phyloP scores from a whole-genome alignment of 441 rosid genomes.

The Gossypium davidsonii region DNA sequence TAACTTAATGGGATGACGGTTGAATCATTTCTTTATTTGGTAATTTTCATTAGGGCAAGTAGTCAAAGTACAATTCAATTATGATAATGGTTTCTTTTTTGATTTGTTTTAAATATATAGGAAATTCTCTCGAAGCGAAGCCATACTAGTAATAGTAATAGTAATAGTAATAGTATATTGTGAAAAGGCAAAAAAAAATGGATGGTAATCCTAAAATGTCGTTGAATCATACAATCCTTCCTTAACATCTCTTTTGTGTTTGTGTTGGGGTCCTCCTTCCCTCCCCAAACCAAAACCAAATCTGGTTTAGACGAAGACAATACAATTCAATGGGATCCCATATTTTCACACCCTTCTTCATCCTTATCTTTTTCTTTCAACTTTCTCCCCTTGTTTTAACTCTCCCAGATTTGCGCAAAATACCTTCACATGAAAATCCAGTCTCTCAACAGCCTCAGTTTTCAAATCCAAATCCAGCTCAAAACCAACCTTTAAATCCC shows the following conservation, averaged over 20 bases:
- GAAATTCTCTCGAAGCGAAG: no score
- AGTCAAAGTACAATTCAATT: no score
- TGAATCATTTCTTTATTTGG: no score
- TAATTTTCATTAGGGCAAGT: no score
- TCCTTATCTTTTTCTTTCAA: conserved; percentile 4
- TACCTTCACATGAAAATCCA: not conserved
- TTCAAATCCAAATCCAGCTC: not conserved
- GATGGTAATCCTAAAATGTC: not conserved
- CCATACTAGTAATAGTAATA: no score
- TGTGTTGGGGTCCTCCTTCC: not conserved
- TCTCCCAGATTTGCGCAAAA: not conserved
- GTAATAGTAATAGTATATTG: no score
- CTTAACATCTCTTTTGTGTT: not conserved
- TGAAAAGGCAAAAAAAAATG: not conserved
- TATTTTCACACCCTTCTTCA: not conserved
- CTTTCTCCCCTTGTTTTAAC: not conserved
- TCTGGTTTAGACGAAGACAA: not conserved
- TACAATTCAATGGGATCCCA: conserved; percentile 7
- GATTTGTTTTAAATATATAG: no score
- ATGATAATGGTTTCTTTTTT: no score
- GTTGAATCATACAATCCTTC: not conserved
- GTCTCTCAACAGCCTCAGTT: not conserved
- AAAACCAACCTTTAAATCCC: no score
- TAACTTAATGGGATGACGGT: no score
- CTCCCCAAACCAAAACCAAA: no score